Evolutionary conservation across 2,329 filamentous ascomycete genomes (phyloP), one percentile per base, ranked within the genome.

Genomic region (Aureobasidium namibiae): DNA sequence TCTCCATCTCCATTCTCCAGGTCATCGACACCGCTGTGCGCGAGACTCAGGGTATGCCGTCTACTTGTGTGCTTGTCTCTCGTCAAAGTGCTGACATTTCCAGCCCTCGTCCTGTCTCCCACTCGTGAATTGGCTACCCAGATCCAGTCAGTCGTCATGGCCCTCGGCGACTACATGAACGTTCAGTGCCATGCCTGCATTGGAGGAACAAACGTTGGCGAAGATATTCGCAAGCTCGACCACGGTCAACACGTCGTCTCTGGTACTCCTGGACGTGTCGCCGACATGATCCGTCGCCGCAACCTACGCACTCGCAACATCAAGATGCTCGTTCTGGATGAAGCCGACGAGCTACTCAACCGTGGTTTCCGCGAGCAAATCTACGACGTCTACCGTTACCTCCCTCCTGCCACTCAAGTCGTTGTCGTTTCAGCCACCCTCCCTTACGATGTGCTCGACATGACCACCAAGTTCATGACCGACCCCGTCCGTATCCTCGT

Each of bases 81-180:
- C 7, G 18, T 6, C 14, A 21, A 23, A 14, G n/a, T 58, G 16
- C 34, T 58, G 18, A 58, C 56, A 26, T 21, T 50, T 10, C 8
- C 60, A 79, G 94, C 94, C 5, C 85, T 99, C 45, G 92, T 99
- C 10, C 84, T 99, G 9, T 96, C 94, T 4, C 94, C 94, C 2
- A 97, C 92, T 21, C 90, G 94, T 72, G 94, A 99, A 82, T 80
- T 99, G 65, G 94, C 94, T 46, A 96, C 92, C 29, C 94, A 99
- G 77, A 99, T 99, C 65, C 94, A 99, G 77, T 96, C 90, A 36
- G 94, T 99, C 61, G 89, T 99, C 67, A 95, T 97, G 86, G 94
- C 94, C n/a, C 84, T 99, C n/a, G 94, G 94, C 65, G 94, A 99
- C 76, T 99, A 96, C 80, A 97, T 99, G 94, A 96, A 96, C 72